Evolutionary conservation across 306 rosid genomes (phyloP), one percentile per base, ranked within the genome.

Genomic region (Echinosophora koreensis): DNA sequence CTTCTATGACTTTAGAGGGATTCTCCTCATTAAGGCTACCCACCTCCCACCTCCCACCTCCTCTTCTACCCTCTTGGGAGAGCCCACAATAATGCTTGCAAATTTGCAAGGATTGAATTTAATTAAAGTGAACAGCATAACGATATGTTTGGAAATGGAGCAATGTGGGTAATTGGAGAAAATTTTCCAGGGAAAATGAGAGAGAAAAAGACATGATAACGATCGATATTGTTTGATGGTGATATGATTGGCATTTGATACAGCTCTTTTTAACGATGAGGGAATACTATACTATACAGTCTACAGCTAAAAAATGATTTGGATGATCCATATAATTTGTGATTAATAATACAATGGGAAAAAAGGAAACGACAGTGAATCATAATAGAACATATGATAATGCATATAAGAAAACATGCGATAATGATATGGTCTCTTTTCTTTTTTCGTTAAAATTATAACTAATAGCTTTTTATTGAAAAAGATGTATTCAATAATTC

Each of bases 11-110:
- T 69, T 47, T 69, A 13, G 82, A 69, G 69, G 77, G 76, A 66
- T 77, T 55, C 30, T 61, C 6, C 6, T 67, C 37, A 44, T 77
- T 67, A 67, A 67, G 75, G 69, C 47, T 37, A 22, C 76, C 76
- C 63, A 68, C 76, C 81, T 69, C 59, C 76, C 63, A 68, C 76
- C 81, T 69, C 59, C 76, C 58, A 78, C 57, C 76, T 60, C 34
- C 42, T 60, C 30, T 51, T 41, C 81, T 38, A 3, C 55, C 67
- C 22, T 68, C 35, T 61, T 49, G 55, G 44, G 65, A 78, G 77
- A 78, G 56, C 82, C 82, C 82, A 78, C 70, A 37, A 3, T 60
- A 37, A 3, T 60, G 50, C 47, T 55, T 60, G 17, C n/a, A 58
- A 69, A 18, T 27, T 51, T 63, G 28, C 73, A 28, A 61, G 12